Base-by-base conservation (phyloP, 1,284 basidiomycete genomes). In the Mixia osmundae region DNA sequence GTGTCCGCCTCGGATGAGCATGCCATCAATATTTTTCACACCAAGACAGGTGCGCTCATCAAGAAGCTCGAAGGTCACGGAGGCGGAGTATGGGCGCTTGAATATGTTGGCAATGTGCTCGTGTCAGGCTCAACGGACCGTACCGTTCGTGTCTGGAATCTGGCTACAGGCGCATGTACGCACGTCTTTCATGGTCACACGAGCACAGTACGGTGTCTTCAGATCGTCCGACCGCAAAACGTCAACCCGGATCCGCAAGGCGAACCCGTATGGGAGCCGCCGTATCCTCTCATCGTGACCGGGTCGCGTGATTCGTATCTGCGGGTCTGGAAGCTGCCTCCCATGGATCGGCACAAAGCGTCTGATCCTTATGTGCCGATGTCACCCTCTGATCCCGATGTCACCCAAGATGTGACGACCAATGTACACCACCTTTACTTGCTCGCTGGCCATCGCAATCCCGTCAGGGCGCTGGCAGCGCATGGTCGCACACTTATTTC, bases 1-100 rank as follows among this genome's bases (percentile, higher is more conserved):
- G 82, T 94, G 48, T 83, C 79, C 4, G 85, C 85, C 7, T 89
- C 83, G 1, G 80, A 85, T 53, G 79, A 82, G 55, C 78, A 87
- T 51, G 78, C 78, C 3, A 89, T 94, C 50, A 77, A 85, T 53
- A 71, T 91, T 31, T 89, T 87, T 55, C 74, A 72, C 19, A 80
- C 80, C 12, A 56, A 64, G 18, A 79, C 74, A 0, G 85, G 85
- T 5, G 64, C 69, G 32, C 64, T 79, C 18, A 57, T 74, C 4
- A 70, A 67, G 36, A 68, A 72, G 1, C 64, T 94, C 15, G 67
- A 76, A 39, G 85, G 85, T 2, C 87, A 94, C 52, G 77, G 85
- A 50, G 85, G 85, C 28, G 85, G 87, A 23, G 82, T 94, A 2
- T 94, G 85, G 85, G 85, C 87, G 6, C 62, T 94, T 15, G 56